Evolutionary conservation across 768 basidiomycete genomes (phyloP).

Genomic region (Amanita rubescens): DNA sequence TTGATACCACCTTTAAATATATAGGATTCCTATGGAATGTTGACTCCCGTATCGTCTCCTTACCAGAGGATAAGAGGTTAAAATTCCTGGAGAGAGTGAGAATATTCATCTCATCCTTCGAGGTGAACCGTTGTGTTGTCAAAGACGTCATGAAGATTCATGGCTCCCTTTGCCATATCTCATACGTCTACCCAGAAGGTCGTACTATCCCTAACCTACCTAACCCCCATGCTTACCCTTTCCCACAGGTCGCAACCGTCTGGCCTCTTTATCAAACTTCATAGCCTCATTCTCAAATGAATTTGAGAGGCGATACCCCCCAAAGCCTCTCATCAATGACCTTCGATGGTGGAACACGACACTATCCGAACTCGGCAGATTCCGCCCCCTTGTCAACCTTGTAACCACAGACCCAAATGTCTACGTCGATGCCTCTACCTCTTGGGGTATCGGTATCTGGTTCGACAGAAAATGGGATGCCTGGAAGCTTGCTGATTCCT

Average conservation of each 20-base stretch:
- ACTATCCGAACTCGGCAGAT: conserved; percentile 1
- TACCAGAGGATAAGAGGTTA: conserved; percentile 22
- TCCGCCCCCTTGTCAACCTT: conserved; percentile 12
- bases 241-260: conserved; percentile 12
- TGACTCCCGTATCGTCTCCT: too few species aligned
- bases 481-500: too few species aligned
- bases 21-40: conserved; percentile 20
- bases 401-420: too few species aligned
- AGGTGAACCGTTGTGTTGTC: conserved; percentile 10
- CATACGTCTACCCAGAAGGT: conserved; percentile 21
- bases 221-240: too few species aligned
- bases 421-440: conserved; percentile 17
- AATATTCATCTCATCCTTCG: conserved; percentile 10
- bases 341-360: conserved; percentile 23
- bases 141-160: conserved; percentile 19
- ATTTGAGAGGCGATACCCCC: conserved; percentile 10
- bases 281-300: conserved; percentile 15
- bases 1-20: conserved; percentile 16
- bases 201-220: too few species aligned
- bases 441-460: conserved; percentile 13
- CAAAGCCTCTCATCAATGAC: conserved; percentile 14
- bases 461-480: conserved; percentile 15
- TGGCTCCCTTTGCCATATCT: conserved; percentile 24
- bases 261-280: conserved; percentile 20
- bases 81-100: conserved; percentile 19